These are phyloP conservation scores for Aspergillus sclerotialis DNA, from an alignment of 2,329 filamentous ascomycete genomes.

Conservation along the genomic window DNA sequence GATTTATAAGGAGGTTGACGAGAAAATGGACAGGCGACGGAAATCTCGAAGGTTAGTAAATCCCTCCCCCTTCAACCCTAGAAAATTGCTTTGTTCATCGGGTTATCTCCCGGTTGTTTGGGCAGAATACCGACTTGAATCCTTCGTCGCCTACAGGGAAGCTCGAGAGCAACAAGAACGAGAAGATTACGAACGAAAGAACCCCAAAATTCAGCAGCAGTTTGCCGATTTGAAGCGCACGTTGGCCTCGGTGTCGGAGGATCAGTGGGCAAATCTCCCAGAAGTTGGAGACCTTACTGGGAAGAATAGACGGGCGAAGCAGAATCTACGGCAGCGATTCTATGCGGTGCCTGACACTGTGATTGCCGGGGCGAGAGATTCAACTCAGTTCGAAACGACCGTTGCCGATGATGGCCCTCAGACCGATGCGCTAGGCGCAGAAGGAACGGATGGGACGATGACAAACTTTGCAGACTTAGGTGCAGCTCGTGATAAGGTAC, in stretches of 20 bases:
- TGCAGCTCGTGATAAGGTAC: slow-evolving; percentile 88
- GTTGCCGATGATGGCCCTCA: slow-evolving; percentile 70
- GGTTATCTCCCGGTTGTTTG: slow-evolving; percentile 51
- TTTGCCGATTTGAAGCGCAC: slow-evolving; percentile 94
- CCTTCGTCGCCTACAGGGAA: slow-evolving; percentile 67
- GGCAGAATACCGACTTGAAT: slow-evolving; percentile 70
- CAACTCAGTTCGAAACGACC: slow-evolving; percentile 76
- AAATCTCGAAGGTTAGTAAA: slow-evolving; percentile 75
- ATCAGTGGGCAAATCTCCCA: slow-evolving; percentile 92
- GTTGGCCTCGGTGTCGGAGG: slow-evolving; percentile 79
- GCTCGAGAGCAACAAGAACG: slow-evolving; percentile 82
- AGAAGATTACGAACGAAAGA: slow-evolving; percentile 93
- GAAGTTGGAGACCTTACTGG: slow-evolving; percentile 96
- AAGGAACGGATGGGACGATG: slow-evolving; percentile 72
- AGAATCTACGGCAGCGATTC: slow-evolving; percentile 75
- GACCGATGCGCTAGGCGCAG: slow-evolving; percentile 38
- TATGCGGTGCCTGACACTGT: slow-evolving; percentile 98
- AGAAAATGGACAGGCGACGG: slow-evolving; percentile 88
- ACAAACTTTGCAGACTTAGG: slow-evolving; percentile 98
- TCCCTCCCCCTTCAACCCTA: slow-evolving; percentile 15
- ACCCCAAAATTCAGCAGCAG: slow-evolving; percentile 96
- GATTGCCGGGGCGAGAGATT: slow-evolving; percentile 74
- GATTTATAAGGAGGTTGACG: slow-evolving; percentile 92
- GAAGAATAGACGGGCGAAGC: slow-evolving; percentile 78
- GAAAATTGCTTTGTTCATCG: slow-evolving; percentile 59